Percentiles rank a stretch among this genome's conserved stretches.
Evolutionary conservation across 352 stramenopile species (phyloP).

Genomic region (Phytophthora idaei): DNA sequence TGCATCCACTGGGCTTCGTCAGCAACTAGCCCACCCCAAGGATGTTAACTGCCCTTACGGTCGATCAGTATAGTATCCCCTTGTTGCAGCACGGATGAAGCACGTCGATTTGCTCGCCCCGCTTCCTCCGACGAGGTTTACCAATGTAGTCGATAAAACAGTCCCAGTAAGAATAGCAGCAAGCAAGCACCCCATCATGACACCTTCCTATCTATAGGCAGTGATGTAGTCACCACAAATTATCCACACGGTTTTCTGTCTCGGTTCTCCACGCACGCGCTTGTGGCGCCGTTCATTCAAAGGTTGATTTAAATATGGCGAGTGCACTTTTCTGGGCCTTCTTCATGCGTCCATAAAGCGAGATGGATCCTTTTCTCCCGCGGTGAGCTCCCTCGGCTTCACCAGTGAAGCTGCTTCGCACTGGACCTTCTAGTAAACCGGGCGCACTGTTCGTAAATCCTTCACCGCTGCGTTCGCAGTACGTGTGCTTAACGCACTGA

Average conservation of each 20-base stretch:
- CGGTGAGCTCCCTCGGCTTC: slow-evolving; percentile 21
- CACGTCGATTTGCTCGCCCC: no score
- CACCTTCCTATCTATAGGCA: slow-evolving; percentile 18
- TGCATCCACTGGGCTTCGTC: slow-evolving; percentile 27
- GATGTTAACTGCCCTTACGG: neutral
- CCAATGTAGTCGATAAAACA: neutral
- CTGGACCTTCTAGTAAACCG: slow-evolving; percentile 21
- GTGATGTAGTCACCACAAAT: no score
- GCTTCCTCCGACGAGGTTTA: no score
- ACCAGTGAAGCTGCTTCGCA: slow-evolving; percentile 29
- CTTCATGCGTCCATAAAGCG: slow-evolving; percentile 84
- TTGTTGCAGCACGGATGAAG: no score
- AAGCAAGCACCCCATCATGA: slow-evolving; percentile 1
- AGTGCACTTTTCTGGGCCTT: slow-evolving; percentile 81
- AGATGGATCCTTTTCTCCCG: slow-evolving; percentile 48
- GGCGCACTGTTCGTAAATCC: slow-evolving; percentile 31
- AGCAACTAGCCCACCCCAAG: slow-evolving; percentile 1
- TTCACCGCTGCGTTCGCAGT: slow-evolving; percentile 38
- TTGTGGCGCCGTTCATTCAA: slow-evolving; percentile 55
- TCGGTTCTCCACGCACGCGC: slow-evolving; percentile 7
- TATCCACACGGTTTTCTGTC: neutral
- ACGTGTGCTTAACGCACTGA: slow-evolving; percentile 59
- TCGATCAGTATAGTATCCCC: no score
- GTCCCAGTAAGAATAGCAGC: slow-evolving; percentile 23
- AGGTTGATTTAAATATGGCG: slow-evolving; percentile 84